Evolutionary conservation across 148 eudicot genomes (phyloP), one percentile per base, ranked within the genome.

Genomic region (Linanthus parryae): DNA sequence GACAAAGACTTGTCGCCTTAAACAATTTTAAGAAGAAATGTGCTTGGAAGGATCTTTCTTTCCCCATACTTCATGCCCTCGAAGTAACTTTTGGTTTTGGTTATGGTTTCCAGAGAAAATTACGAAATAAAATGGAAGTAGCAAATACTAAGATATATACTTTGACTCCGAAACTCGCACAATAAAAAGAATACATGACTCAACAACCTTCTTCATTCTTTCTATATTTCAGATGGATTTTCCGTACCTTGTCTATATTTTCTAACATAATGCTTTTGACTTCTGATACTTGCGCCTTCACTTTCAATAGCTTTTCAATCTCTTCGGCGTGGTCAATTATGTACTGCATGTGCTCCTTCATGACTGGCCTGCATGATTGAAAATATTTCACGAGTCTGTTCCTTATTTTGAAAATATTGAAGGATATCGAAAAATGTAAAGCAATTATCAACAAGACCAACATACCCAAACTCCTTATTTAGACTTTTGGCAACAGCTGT

Each of bases 331-430:
- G 89, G 58, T 82, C 84, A 44, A 82, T 70, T 21, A 78, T 79
- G 53, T 78, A 75, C 41, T 78, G 72, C 89, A 82, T 78, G 49
- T 82, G 84, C 58, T 78, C 79, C 67, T 82, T 82, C 72, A 82
- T 78, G 33, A 82, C 38, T 11, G 79, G 84, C 44, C 89, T 82
- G 81, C 54, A 51, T 4, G 47, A 19, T 58, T 13, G 18, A 48
- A 30, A 1, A 13, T 44, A 21, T n/a, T n/a, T 15, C 36, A 37
- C 4, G 5, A 21, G 36, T 26, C 52, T 30, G 13, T 41, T 54
- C n/a, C n/a, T 31, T 19, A 13, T 14, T n/a, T n/a, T 14, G 21
- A 10, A 35, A 18, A 37, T 19, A 38, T 18, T 2, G 36, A 11
- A 21, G 13, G 2, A 39, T n/a, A 41, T 9, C 23, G 15, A 20